Conservation (phyloP, 2,329 filamentous ascomycete species). For the Colletotrichum sp. region DNA sequence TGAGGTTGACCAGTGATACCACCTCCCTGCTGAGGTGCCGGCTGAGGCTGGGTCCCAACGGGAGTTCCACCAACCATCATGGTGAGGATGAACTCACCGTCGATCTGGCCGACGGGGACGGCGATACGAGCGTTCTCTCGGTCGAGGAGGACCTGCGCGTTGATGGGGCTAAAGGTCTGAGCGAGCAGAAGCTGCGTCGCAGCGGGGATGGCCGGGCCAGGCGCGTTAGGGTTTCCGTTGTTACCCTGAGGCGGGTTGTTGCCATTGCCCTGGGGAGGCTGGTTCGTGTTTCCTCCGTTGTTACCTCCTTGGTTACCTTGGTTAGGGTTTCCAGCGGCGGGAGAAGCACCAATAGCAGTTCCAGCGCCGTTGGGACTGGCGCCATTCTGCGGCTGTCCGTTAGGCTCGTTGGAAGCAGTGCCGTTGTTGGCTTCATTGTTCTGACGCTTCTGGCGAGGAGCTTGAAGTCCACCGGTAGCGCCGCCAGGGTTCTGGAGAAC, state of each 20-base stretch:
- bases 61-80: conserved; percentile 22
- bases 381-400: neutral
- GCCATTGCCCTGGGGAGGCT: neutral
- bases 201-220: conserved; percentile 14
- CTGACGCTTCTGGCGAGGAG: conserved; percentile 15
- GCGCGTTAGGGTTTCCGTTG: neutral
- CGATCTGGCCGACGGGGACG: conserved; percentile 23
- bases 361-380: neutral
- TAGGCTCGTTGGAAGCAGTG: neutral
- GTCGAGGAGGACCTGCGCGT: conserved; percentile 21
- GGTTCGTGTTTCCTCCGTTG: neutral
- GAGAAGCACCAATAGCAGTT: neutral
- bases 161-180: conserved; percentile 25
- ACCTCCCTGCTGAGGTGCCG: conserved; percentile 2
- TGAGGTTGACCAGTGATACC: neutral
- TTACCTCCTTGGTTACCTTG: neutral
- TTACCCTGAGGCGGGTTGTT: neutral
- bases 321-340: neutral
- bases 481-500: conserved; percentile 26
- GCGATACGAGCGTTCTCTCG: conserved; percentile 24
- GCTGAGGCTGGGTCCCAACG: conserved; percentile 14
- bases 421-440: conserved; percentile 9
- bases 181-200: conserved; percentile 25
- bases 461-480: conserved; percentile 12
- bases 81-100: conserved; percentile 26